Conservation (phyloP, 768 basidiomycete species). For the Rhizopogon salebrosus region DNA sequence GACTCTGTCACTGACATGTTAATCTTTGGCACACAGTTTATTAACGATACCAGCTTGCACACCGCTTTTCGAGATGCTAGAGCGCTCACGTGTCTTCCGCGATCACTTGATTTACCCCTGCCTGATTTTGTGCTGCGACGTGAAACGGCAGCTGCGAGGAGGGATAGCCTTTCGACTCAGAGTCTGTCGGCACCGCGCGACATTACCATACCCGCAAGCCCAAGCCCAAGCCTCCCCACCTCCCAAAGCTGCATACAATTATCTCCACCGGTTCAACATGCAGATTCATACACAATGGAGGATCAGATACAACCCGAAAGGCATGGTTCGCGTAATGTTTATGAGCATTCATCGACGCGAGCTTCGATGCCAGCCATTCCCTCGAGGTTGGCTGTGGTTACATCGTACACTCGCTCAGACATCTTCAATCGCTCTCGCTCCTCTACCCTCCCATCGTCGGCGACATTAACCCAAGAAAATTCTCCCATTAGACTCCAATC, state of each 20-base stretch:
- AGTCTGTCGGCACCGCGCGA: not conserved
- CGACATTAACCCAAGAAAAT: not conserved
- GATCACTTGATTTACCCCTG: slow-evolving; percentile 21
- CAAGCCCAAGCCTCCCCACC: not conserved
- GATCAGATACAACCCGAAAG: not conserved
- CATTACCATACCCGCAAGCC: not conserved
- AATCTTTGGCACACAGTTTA: slow-evolving; percentile 17
- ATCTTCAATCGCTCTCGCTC: not conserved
- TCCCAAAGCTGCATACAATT: not conserved
- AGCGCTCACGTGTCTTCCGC: slow-evolving; percentile 23
- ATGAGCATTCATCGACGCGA: not conserved
- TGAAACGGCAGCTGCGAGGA: not conserved
- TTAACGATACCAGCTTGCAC: slow-evolving; percentile 22
- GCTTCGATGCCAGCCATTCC: not conserved
- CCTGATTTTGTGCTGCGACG: slow-evolving; percentile 5
- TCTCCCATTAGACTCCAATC: not conserved
- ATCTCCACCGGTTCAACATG: not conserved
- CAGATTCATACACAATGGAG: not conserved
- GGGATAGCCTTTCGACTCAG: not conserved
- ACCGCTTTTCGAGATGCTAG: slow-evolving; percentile 29
- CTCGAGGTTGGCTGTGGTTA: not conserved
- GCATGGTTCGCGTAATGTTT: not conserved
- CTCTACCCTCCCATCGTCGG: not conserved
- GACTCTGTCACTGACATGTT: not conserved
- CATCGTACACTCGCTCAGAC: not conserved